These are phyloP conservation scores for Kodamaea kaohsiungensis DNA, from an alignment of 805 yeast species.

Conservation along the genomic window DNA sequence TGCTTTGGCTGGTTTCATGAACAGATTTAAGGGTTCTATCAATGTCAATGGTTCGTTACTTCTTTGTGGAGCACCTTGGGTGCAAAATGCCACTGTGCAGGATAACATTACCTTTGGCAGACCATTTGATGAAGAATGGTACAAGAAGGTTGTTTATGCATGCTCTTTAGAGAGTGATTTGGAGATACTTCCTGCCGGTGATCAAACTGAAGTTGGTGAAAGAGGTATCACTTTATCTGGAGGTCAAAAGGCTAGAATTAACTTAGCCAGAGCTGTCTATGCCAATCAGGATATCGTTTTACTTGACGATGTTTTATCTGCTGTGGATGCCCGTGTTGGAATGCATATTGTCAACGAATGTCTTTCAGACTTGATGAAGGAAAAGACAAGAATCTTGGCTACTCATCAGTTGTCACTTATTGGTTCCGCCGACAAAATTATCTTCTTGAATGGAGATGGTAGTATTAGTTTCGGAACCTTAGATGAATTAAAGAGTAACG, in stretches of 20 bases:
- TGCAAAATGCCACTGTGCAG: conserved; percentile 75
- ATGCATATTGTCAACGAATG: conserved; percentile 73
- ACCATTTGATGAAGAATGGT: conserved; percentile 50
- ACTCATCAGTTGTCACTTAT: conserved; percentile 82
- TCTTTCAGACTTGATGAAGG: conserved; percentile 54
- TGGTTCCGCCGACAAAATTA: conserved; percentile 65
- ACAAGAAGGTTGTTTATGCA: conserved; percentile 55
- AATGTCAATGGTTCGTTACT: conserved; percentile 53
- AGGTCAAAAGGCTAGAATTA: conserved; percentile 83
- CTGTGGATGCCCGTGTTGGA: conserved; percentile 89
- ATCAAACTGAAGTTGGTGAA: conserved; percentile 79
- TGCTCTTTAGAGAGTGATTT: conserved; percentile 72
- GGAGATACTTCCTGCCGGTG: conserved; percentile 70
- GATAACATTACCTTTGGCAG: conserved; percentile 74
- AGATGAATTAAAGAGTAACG: conserved; percentile 50
- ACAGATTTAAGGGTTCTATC: conserved; percentile 51
- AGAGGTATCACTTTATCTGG: conserved; percentile 86
- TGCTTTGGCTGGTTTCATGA: conserved; percentile 75
- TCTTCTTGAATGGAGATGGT: conserved; percentile 69
- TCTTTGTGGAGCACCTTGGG: conserved; percentile 75
- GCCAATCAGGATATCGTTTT: conserved; percentile 65
- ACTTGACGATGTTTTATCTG: conserved; percentile 78
- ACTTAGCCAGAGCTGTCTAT: conserved; percentile 78
- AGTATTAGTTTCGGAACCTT: conserved; percentile 60
- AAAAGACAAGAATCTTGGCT: conserved; percentile 71